Percentiles rank a stretch among this genome's conserved stretches.
Conservation (phyloP, 805 yeast species). For the Candida awuae region DNA sequence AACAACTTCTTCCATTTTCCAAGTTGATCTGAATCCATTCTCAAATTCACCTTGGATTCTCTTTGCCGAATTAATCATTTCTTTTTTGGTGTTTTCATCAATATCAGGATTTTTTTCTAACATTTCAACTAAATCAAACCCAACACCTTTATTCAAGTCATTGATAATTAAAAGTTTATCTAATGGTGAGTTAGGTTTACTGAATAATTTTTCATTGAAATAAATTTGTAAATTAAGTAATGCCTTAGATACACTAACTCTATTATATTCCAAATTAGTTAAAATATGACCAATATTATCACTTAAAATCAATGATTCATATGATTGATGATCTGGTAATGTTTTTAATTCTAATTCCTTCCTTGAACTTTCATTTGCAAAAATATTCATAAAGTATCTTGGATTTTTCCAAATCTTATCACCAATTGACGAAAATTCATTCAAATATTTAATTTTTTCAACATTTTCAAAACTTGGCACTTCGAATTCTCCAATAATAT, state of each 20-base stretch:
- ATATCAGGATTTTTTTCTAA: slow-evolving; percentile 23
- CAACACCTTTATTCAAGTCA: slow-evolving; percentile 35
- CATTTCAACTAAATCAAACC: slow-evolving; percentile 25
- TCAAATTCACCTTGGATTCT: slow-evolving; percentile 34
- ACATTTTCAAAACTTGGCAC: slow-evolving; percentile 33
- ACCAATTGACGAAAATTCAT: slow-evolving; percentile 35
- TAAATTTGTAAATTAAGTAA: slow-evolving; percentile 65
- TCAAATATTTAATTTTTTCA: slow-evolving; percentile 25
- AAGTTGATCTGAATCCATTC: slow-evolving; percentile 47
- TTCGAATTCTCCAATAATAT: slow-evolving; percentile 17
- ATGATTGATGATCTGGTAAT: slow-evolving; percentile 45
- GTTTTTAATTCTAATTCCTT: slow-evolving; percentile 46
- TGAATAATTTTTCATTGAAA: slow-evolving; percentile 58
- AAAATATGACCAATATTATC: slow-evolving; percentile 72
- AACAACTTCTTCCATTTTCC: slow-evolving; percentile 87
- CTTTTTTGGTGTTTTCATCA: slow-evolving; percentile 19
- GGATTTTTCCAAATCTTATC: slow-evolving; percentile 66
- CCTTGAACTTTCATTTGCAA: slow-evolving; percentile 34
- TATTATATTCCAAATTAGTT: slow-evolving; percentile 78
- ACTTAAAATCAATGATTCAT: slow-evolving; percentile 55
- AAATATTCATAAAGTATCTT: slow-evolving; percentile 54
- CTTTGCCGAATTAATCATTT: slow-evolving; percentile 28
- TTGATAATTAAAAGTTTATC: slow-evolving; percentile 48
- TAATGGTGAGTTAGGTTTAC: slow-evolving; percentile 67
- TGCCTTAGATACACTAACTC: slow-evolving; percentile 79